Percentiles rank a stretch among this genome's conserved stretches.
These are phyloP conservation scores for Coleophoma cylindrospora DNA, from an alignment of 2,329 filamentous ascomycete species.

Conservation along the genomic window DNA sequence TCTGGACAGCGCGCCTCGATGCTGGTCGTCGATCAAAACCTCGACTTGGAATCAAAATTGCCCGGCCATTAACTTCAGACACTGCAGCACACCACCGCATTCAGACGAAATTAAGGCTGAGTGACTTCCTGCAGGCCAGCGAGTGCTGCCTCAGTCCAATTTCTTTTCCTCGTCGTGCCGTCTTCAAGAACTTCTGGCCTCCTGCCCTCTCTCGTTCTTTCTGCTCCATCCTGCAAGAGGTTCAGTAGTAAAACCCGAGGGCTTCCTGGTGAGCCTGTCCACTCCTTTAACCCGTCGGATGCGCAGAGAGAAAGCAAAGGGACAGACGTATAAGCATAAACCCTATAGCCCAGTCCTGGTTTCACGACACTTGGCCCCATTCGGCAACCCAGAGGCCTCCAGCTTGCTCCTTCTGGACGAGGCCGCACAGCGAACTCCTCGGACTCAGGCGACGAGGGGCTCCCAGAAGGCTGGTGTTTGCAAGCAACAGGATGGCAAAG, in stretches of 20 bases:
- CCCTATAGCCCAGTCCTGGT: no score
- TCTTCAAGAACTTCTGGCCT: not conserved
- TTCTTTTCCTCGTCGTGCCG: conserved; percentile 6
- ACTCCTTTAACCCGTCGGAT: conserved; percentile 18
- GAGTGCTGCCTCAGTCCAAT: conserved; percentile 11
- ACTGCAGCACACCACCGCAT: conserved; percentile 5
- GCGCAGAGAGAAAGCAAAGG: no score
- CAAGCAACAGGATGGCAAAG: conserved; percentile 13
- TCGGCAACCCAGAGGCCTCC: not conserved
- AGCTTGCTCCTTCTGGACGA: no score
- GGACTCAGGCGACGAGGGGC: no score
- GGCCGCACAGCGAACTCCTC: no score
- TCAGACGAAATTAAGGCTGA: conserved; percentile 9
- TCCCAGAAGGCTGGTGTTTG: no score
- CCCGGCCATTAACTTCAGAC: conserved; percentile 51
- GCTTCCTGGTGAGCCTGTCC: conserved; percentile 27
- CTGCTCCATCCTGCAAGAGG: not conserved
- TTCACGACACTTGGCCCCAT: not conserved
- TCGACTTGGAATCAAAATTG: conserved; percentile 30
- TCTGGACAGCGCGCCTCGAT: conserved; percentile 4
- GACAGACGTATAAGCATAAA: no score
- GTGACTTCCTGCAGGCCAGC: conserved; percentile 9
- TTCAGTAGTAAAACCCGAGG: conserved; percentile 8
- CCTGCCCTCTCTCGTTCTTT: conserved; percentile 4
- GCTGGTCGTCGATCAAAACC: conserved; percentile 39